A percentile compares a stretch with the other conserved stretches of the same genome.
These are phyloP conservation scores for Suhomyces vadensis DNA, from an alignment of 805 yeast species.

Conservation along the genomic window DNA sequence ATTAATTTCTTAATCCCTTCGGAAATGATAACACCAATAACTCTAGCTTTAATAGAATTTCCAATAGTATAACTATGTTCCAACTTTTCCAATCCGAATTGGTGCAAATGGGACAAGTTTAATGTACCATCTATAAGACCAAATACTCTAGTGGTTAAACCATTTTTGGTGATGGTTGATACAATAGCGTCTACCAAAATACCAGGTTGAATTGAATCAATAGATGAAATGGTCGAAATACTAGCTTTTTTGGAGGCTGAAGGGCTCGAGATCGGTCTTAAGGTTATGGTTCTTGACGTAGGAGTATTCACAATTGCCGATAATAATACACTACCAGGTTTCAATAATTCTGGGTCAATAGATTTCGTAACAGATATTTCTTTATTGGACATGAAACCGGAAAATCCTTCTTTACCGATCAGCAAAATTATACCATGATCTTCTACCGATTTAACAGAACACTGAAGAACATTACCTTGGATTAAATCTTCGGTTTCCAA, in stretches of 20 bases:
- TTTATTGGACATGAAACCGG: constrained; percentile 77
- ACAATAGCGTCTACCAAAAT: constrained; percentile 72
- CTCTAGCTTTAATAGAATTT: constrained; percentile 65
- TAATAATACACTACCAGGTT: constrained; percentile 70
- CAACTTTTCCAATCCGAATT: constrained; percentile 46
- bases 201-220: constrained; percentile 87
- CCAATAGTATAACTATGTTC: constrained; percentile 71
- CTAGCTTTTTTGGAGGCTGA: constrained; percentile 49
- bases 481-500: constrained; percentile 66
- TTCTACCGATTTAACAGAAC: constrained; percentile 74
- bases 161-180: constrained; percentile 56
- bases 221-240: constrained; percentile 56
- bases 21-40: constrained; percentile 54
- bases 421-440: constrained; percentile 88
- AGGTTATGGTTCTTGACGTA: constrained; percentile 56
- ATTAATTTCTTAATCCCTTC: constrained; percentile 58
- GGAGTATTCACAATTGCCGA: constrained; percentile 52
- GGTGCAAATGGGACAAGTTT: constrained; percentile 63
- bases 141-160: constrained; percentile 69
- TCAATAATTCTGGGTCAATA: constrained; percentile 35
- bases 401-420: constrained; percentile 54
- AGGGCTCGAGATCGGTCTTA: constrained; percentile 46
- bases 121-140: constrained; percentile 76
- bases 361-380: constrained; percentile 48
- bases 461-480: constrained; percentile 69